Base-by-base conservation (phyloP, 257 asterid genomes). In the Primulina tabacum region DNA sequence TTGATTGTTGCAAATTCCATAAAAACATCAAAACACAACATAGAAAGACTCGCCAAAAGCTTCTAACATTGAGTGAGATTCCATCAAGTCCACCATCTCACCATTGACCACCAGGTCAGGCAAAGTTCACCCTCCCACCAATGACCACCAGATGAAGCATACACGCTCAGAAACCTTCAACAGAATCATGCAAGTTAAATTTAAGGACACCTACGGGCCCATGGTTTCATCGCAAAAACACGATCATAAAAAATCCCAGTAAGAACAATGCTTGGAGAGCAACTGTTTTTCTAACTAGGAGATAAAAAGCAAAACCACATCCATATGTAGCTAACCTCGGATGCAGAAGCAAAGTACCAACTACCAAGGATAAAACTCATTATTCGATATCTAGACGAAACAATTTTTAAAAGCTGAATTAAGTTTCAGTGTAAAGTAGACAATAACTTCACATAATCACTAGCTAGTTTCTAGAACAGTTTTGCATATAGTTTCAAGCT, bases 131-230 rank as follows among this genome's bases (percentile, higher is more conserved):
- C 96, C 84, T 81, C 87, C 79, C 83, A 83, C 83, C 87, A 77
- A 79, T 84, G 86, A 92, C 88, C 91, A 91, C 87, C 96, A 88
- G 88, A 92, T 86, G 84, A 82, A 86, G 81, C 81, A 76, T 76
- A 87, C 87, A 87, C 86, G 92, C 91, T 82, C 88, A 84, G 77
- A 85, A 84, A 90, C 98, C 97, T 89, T 92, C 97, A 92, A 92
- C 83, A 90, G 87, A 90, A 90, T 84, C 90, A 85, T 88, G 85
- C 85, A 81, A 88, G 96, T 92, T 89, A 92, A 92, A 84, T 90
- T 74, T 84, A 69, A 3, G 20, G 73, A 60, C 67, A 59, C 67
- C 60, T 38, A 37, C 18, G 21, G 74, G 21, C 74, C 60, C 43
- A 57, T 34, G 37, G 30, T 60, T 43, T 60, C 61, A 59, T 70